Conservation (phyloP, 2,329 filamentous ascomycete genomes). For the Fusarium denticulatum region DNA sequence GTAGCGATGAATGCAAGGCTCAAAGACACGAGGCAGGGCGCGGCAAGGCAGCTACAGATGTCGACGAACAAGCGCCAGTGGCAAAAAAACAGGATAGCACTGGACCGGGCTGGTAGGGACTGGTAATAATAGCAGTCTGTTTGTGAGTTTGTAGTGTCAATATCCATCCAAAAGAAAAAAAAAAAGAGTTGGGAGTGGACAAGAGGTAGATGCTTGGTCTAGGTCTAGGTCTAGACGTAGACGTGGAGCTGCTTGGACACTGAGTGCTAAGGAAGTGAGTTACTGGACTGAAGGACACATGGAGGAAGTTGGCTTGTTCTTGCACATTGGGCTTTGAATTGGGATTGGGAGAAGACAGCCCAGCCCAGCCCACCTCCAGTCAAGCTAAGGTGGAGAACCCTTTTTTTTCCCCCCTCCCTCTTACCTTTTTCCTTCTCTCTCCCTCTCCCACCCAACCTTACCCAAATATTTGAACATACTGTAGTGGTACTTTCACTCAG, state of each 20-base stretch:
- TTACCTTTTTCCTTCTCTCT: neutral
- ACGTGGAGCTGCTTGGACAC: slow-evolving; percentile 28
- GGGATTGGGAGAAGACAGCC: slow-evolving; percentile 19
- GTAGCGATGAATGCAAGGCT: slow-evolving; percentile 24
- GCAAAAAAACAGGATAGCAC: slow-evolving; percentile 17
- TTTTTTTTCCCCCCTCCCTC: slow-evolving; percentile 5
- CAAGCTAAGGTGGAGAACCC: slow-evolving; percentile 30
- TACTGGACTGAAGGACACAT: slow-evolving; percentile 2
- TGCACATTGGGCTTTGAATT: slow-evolving; percentile 16
- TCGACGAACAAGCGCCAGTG: slow-evolving; percentile 34
- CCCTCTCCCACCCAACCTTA: slow-evolving; percentile 9
- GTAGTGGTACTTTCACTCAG: slow-evolving; percentile 18
- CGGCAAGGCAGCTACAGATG: slow-evolving; percentile 27
- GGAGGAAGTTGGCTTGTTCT: slow-evolving; percentile 26
- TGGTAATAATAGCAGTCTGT: slow-evolving; percentile 17
- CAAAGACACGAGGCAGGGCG: slow-evolving; percentile 19
- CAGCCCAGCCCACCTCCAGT: slow-evolving; percentile 14
- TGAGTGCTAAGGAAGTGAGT: neutral
- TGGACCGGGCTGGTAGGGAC: neutral
- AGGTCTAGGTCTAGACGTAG: slow-evolving; percentile 30
- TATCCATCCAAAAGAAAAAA: slow-evolving; percentile 23
- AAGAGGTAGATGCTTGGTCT: slow-evolving; percentile 36
- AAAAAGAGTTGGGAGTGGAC: slow-evolving; percentile 32
- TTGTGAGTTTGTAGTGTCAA: slow-evolving; percentile 14
- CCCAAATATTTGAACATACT: slow-evolving; percentile 21